phyloP scores from a whole-genome alignment of 495 filamentous ascomycete species.

The Barbatosphaeria neglecta region DNA sequence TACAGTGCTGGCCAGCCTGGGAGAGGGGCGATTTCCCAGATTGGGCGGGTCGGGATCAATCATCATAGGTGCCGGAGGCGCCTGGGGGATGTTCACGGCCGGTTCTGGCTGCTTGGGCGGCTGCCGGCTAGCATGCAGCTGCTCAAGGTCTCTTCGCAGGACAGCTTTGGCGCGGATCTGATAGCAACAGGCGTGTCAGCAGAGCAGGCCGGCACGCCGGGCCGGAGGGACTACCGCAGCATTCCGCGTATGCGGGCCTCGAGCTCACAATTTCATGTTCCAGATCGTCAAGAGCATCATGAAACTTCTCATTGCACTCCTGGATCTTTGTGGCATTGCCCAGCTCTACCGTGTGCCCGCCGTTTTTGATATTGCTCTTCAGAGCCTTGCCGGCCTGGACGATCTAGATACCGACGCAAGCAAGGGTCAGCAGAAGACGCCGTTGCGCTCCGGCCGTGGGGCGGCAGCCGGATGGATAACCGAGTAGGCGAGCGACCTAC shows the following conservation, averaged over 20 bases:
- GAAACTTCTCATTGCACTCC: conserved; percentile 29
- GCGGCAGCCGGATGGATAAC: no score
- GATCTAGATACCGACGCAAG: conserved; percentile 32
- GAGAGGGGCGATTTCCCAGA: conserved; percentile 1
- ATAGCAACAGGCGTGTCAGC: conserved; percentile 9
- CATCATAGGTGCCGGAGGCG: conserved; percentile 27
- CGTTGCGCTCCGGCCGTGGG: no score
- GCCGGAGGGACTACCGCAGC: no score
- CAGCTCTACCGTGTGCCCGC: conserved; percentile 16
- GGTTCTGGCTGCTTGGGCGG: conserved; percentile 5
- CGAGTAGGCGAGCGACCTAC: conserved; percentile 17
- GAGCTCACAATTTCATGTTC: conserved; percentile 40
- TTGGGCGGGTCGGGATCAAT: conserved; percentile 13
- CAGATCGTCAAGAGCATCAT: conserved; percentile 37
- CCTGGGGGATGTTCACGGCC: conserved; percentile 6
- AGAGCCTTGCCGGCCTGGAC: conserved; percentile 40
- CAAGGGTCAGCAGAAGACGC: conserved; percentile 2
- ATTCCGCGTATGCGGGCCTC: background rate
- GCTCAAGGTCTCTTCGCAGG: conserved; percentile 29
- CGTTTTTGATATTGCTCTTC: conserved; percentile 25
- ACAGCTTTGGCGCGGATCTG: conserved; percentile 31
- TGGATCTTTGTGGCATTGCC: conserved; percentile 22
- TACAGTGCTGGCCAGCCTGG: conserved; percentile 11
- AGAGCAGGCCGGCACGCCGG: no score
- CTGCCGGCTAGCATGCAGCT: conserved; percentile 16